Evolutionary conservation across 345 rosid genomes (phyloP), one percentile per base, ranked within the genome.

Genomic region (Moricandia arvensis): DNA sequence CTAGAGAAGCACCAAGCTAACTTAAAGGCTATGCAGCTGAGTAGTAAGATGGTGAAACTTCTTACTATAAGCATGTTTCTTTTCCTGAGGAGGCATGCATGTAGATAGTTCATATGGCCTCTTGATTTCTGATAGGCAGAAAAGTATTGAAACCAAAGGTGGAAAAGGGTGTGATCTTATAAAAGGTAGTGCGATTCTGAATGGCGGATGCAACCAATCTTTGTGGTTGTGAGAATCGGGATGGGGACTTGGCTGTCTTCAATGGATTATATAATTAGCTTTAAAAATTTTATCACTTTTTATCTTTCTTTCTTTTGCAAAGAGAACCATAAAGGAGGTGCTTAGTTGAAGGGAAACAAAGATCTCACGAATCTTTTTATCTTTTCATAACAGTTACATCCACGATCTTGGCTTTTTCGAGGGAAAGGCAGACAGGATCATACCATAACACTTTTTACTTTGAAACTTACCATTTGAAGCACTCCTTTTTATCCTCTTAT

Each of bases 331-430:
- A 75, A 79, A 80, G 79, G 47, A 75, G 79, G 82, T 79, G 80
- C 83, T 92, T 86, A 87, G 87, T 83, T 85, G 98, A 84, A 83
- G 84, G 59, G 67, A 82, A 79, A 80, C 83, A 85, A 89, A 90
- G 96, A 88, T 91, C 85, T 68, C 76, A 79, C 87, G 84, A 79
- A 90, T 90, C 94, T 88, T 84, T 80, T 49, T 75, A 83, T 84
- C 93, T 82, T 93, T 93, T 86, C 16, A 76, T 33, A 83, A 91
- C 93, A 90, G 96, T 88, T 80, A 84, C 91, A 79, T 79, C 91
- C 92, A 87, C 88, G 75, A 77, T 75, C 84, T 65, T 66, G 55
- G 73, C 84, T 85, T 83, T 85, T 68, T 54, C 70, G 75, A 75
- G 75, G 75, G 80, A 86, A 85, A 83, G 86, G 85, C 85, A 78